Evolutionary conservation across 1,139 yeast genomes (phyloP), one percentile per base, ranked within the genome.

Genomic region (Blastobotrys illinoisensis): DNA sequence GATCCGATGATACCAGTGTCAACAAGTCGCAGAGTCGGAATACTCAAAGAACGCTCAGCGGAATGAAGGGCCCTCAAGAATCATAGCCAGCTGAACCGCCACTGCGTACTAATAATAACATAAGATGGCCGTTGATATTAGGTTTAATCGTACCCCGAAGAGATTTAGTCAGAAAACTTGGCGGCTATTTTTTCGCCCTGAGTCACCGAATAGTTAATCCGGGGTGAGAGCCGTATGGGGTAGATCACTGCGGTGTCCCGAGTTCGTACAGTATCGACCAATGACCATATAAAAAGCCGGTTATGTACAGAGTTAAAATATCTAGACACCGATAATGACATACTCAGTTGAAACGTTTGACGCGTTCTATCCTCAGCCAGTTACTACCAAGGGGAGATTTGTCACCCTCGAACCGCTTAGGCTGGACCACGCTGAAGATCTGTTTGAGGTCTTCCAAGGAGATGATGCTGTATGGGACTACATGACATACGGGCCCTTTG

Each of bases 401-500:
- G 7, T 32, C 2, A 32, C 40, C 11, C 40, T 32, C 13, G 40
- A 32, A 7, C 40, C 40, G 16, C 40, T 32, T 3, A 32, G 40
- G 16, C 16, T 32, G 40, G 40, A 14, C 16, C 40, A 32, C 40
- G 40, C 40, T 11, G 40, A 32, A 13, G 40, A 32, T 3, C 7
- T 32, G 40, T 32, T 32, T 32, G 7, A n/a, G 7, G 40, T 32
- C 2, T 4, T n/a, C 7, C 14, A 32, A 32, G 40, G 40, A 3
- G 5, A 32, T 2, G 53, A 44, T 23, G 48, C 44, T n/a, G 43
- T 60, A 21, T 64, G 66, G 65, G 61, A 59, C 32, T 63, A 62
- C 44, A 51, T 64, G 58, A 49, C 49, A 16, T 50, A 50, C 9
- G 65, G 60, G 4, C 65, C 67, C 0, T 63, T 55, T 44, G 24